Evolutionary conservation across 169 alveolate genomes (phyloP), one percentile per base, ranked within the genome.

Genomic region (Plasmodium blacklocki): DNA sequence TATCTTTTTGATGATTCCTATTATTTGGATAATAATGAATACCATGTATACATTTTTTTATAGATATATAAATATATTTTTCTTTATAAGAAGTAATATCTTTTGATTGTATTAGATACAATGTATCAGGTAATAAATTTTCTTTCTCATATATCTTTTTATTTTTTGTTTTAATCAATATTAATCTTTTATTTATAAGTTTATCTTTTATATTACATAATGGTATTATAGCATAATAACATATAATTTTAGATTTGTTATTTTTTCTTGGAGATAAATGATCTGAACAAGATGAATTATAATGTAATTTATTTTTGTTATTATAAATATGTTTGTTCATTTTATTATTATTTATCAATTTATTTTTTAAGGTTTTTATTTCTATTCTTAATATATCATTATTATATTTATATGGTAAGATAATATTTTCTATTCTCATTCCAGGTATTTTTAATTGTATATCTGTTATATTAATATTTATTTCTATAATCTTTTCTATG

Each of bases 401-500:
- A 15, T 49, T 29, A 78, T 52, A 59, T 66, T 78, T 78, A 29
- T 78, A 54, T 14, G 89, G 89, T 19, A 78, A 23, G 29, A 78
- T 66, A 8, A 78, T 70, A 47, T 78, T 78, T 59, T 78, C 89
- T 14, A 78, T 52, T 52, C 89, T 67, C 89, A 78, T 64, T 7
- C 89, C 89, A n/a, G 89, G 89, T 23, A 78, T 54, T 64, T 78
- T 78, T 58, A 78, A 45, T 23, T 78, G 72, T n/a, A 78, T 68
- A 52, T 78, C 89, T 3, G 60, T 63, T 32, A 78, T 78, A 45
- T 12, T 64, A 15, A 78, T 18, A 78, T 78, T 78, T 26, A 78
- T 78, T 67, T 78, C 89, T 11, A 78, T 58, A 43, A 78, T 54
- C 3, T 26, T 67, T 29, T 78, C 89, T 15, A 78, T 15, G 67